Conservation (phyloP, 2,329 filamentous ascomycete species). For the Fusarium scirpi region DNA sequence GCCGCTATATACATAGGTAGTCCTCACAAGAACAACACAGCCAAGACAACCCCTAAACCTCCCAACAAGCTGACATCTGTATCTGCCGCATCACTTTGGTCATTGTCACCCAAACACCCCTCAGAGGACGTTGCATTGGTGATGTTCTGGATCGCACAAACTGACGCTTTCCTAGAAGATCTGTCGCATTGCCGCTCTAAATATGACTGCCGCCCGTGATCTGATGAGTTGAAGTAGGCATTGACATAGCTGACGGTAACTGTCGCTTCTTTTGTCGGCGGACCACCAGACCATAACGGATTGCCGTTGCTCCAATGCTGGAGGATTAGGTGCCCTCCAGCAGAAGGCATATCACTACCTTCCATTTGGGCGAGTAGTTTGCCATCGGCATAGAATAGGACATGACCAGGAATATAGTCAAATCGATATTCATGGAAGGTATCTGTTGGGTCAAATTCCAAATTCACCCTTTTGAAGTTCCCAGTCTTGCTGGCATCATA, state of each 20-base stretch:
- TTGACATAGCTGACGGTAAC: constrained; percentile 78
- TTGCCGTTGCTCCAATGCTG: constrained; percentile 87
- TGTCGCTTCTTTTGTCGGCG: constrained; percentile 71
- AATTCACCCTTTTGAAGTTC: constrained; percentile 67
- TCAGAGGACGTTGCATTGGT: constrained; percentile 44
- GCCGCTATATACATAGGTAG: not conserved
- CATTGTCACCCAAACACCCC: constrained; percentile 2
- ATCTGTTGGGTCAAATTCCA: constrained; percentile 74
- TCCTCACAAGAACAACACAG: not conserved
- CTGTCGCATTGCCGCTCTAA: constrained; percentile 25
- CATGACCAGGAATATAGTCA: constrained; percentile 73
- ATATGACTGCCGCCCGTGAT: constrained; percentile 38
- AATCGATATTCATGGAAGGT: constrained; percentile 84
- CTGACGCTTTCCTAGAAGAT: constrained; percentile 14
- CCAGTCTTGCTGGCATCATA: constrained; percentile 72
- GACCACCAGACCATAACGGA: constrained; percentile 76
- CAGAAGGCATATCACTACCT: constrained; percentile 67
- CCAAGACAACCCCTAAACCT: not conserved
- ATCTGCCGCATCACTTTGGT: not conserved
- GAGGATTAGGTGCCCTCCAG: constrained; percentile 74
- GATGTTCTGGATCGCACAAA: constrained; percentile 45
- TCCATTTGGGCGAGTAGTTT: constrained; percentile 66
- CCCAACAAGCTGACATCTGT: not conserved
- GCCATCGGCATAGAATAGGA: constrained; percentile 78
- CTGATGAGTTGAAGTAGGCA: constrained; percentile 82